Evolutionary conservation across 257 asterid species (phyloP).

Genomic region (Jacaranda mimosifolia): DNA sequence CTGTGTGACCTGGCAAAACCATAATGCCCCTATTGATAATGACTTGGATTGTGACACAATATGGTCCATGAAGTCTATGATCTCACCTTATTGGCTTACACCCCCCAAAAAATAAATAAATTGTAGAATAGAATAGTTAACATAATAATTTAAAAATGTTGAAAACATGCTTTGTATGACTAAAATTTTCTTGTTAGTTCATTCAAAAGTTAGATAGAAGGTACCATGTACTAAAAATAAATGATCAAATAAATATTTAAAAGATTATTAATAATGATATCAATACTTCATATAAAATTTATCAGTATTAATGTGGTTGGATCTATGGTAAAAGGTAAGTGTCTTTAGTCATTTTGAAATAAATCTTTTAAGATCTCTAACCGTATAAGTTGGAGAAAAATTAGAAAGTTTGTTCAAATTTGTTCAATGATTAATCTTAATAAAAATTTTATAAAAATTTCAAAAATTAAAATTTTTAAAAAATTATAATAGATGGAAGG

Average conservation of each 20-base stretch:
- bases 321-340: not conserved
- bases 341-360: slow-evolving; percentile 2
- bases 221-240: not conserved
- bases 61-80: slow-evolving; percentile 38
- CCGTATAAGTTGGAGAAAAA: slow-evolving; percentile 18
- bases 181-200: too few relatives aligned
- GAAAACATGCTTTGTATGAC: too few relatives aligned
- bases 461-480: not conserved
- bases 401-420: slow-evolving; percentile 33
- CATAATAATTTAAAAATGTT: too few relatives aligned
- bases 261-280: not conserved
- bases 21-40: slow-evolving; percentile 45
- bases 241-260: slow-evolving; percentile 13
- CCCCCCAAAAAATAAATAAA: too few relatives aligned
- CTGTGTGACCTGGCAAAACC: slow-evolving; percentile 38
- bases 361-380: slow-evolving; percentile 24
- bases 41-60: slow-evolving; percentile 46
- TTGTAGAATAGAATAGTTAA: too few relatives aligned
- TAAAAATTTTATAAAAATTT: not conserved
- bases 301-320: slow-evolving; percentile 17
- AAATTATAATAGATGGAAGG: slow-evolving; percentile 29
- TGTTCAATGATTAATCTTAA: not conserved
- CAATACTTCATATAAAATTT: slow-evolving; percentile 8
- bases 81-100: slow-evolving; percentile 31
- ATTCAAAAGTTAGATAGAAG: too few relatives aligned